A percentile compares a stretch with the other conserved stretches of the same genome.
Conservation (phyloP, 345 rosid genomes). For the Hibiscus trionum region DNA sequence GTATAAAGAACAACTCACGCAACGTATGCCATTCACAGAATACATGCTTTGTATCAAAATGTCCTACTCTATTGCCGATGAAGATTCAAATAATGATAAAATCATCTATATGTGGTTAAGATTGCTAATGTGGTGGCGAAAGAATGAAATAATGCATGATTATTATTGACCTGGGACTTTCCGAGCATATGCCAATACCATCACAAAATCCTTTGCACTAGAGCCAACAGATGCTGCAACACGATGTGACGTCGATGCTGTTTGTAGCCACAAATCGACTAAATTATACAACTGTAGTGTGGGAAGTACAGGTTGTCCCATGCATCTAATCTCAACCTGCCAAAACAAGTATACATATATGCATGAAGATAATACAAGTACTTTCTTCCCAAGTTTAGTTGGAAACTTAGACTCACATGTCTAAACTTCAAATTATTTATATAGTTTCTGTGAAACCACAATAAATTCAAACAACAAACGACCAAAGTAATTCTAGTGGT, state of each 20-base stretch:
- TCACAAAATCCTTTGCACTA: conserved; percentile 68
- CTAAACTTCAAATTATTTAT: no score
- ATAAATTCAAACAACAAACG: background rate
- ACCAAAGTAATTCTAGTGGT: background rate
- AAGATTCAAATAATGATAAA: background rate
- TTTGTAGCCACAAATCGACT: conserved; percentile 63
- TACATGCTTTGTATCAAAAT: conserved; percentile 10
- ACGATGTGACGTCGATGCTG: conserved; percentile 39
- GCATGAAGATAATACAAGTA: background rate
- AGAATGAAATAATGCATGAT: background rate
- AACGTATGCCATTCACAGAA: conserved; percentile 1
- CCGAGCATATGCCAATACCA: conserved; percentile 66
- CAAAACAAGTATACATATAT: background rate
- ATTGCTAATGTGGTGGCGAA: background rate
- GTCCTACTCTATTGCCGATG: background rate
- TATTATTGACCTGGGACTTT: conserved; percentile 24
- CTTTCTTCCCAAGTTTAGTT: background rate
- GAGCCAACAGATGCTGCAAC: conserved; percentile 54
- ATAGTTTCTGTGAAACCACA: no score
- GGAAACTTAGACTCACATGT: background rate
- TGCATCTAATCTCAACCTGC: conserved; percentile 14
- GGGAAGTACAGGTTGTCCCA: conserved; percentile 69
- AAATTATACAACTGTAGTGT: conserved; percentile 43
- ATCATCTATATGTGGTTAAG: background rate
- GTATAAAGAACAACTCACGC: background rate